A percentile compares a stretch with the other conserved stretches of the same genome.
These are phyloP conservation scores for Gomphus bonarii DNA, from an alignment of 1,284 basidiomycete species.

Conservation along the genomic window DNA sequence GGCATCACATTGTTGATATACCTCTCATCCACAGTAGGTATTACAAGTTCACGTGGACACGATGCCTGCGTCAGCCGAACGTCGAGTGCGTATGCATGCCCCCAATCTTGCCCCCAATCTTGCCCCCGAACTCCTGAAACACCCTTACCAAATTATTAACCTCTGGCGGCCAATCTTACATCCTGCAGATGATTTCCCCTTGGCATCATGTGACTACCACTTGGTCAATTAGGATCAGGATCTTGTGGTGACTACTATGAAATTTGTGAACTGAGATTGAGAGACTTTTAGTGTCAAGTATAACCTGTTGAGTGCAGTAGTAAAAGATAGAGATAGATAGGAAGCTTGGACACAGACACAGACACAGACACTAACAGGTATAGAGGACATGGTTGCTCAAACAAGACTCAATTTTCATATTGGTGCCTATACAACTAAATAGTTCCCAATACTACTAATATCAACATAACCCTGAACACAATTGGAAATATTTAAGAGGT, in stretches of 20 bases:
- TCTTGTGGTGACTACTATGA: constrained; percentile 37
- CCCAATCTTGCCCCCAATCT: constrained; percentile 40
- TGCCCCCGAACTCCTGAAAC: constrained; percentile 31
- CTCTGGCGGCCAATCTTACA: constrained; percentile 57
- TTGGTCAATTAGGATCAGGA: constrained; percentile 40
- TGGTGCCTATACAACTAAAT: too few species aligned
- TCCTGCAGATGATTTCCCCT: constrained; percentile 26
- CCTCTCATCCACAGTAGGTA: constrained; percentile 1
- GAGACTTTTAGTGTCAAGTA: constrained; percentile 47
- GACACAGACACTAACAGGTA: too few species aligned
- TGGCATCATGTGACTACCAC: constrained; percentile 28
- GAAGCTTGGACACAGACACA: too few species aligned
- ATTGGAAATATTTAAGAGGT: constrained; percentile 57
- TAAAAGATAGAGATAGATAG: too few species aligned
- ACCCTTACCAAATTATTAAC: constrained; percentile 60
- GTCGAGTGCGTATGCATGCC: constrained; percentile 43
- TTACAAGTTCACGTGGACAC: constrained; percentile 45
- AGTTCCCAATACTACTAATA: too few species aligned
- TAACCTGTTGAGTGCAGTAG: too few species aligned
- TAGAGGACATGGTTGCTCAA: too few species aligned
- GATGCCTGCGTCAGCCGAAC: constrained; percentile 33
- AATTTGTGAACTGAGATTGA: constrained; percentile 44
- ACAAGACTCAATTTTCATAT: too few species aligned
- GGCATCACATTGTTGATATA: background rate
- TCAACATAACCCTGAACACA: too few species aligned